phyloP scores from a whole-genome alignment of 2,329 filamentous ascomycete genomes.

The Ceratocystis cubensis region DNA sequence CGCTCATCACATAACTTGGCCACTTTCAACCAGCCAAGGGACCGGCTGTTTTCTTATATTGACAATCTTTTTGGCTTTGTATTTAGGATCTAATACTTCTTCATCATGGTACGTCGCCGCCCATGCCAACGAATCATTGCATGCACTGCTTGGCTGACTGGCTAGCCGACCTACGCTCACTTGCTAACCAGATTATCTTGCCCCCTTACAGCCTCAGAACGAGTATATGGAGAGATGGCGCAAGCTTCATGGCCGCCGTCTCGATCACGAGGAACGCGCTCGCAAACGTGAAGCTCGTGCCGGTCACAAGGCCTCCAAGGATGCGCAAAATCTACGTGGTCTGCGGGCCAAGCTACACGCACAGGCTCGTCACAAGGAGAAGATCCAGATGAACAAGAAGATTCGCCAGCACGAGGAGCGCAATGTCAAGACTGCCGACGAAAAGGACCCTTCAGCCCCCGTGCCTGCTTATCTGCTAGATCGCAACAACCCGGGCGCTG shows the following conservation, averaged over 20 bases:
- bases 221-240: slow-evolving; percentile 62
- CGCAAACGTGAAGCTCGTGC: slow-evolving; percentile 83
- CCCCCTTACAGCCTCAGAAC: slow-evolving; percentile 48
- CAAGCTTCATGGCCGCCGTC: slow-evolving; percentile 39
- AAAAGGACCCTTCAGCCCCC: slow-evolving; percentile 67
- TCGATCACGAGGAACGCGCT: slow-evolving; percentile 74
- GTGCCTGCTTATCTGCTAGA: slow-evolving; percentile 90
- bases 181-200: slow-evolving; percentile 3
- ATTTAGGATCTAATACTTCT: neutral
- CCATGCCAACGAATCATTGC: no score
- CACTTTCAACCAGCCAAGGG: slow-evolving; percentile 11
- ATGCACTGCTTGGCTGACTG: no score
- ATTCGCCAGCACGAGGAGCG: slow-evolving; percentile 93
- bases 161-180: neutral
- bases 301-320: slow-evolving; percentile 72
- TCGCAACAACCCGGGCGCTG: slow-evolving; percentile 47
- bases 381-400: slow-evolving; percentile 93
- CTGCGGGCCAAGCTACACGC: slow-evolving; percentile 86
- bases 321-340: slow-evolving; percentile 87
- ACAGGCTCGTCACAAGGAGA: slow-evolving; percentile 89
- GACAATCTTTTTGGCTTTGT: neutral
- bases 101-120: slow-evolving; percentile 14
- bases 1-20: neutral
- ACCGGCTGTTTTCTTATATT: slow-evolving; percentile 7
- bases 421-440: slow-evolving; percentile 78